Conservation (phyloP, 805 yeast genomes). For the Tetrapisispora namnaoensis region DNA sequence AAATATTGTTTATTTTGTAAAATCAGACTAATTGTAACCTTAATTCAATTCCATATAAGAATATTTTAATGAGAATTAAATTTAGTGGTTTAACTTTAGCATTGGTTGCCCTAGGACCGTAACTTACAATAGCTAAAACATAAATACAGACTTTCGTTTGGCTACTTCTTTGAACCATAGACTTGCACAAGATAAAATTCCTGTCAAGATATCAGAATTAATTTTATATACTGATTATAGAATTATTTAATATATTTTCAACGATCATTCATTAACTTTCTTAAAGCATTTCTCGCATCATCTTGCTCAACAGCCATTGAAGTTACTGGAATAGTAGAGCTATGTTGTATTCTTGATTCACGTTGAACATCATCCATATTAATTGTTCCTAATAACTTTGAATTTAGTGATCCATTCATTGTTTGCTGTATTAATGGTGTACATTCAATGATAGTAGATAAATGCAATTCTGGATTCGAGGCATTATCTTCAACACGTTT, state of each 20-base stretch:
- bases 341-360: not conserved
- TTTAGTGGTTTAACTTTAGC: too few relatives aligned
- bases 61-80: too few relatives aligned
- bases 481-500: not conserved
- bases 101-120: too few relatives aligned
- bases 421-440: slow-evolving; percentile 29
- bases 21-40: too few relatives aligned
- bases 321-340: not conserved
- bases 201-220: too few relatives aligned
- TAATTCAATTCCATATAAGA: too few relatives aligned
- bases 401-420: slow-evolving; percentile 23
- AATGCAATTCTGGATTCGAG: slow-evolving; percentile 6
- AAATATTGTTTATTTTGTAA: too few relatives aligned
- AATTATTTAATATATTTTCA: not conserved
- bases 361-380: not conserved
- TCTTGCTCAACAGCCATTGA: slow-evolving; percentile 10
- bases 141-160: too few relatives aligned
- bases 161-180: too few relatives aligned
- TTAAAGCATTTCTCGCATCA: slow-evolving; percentile 26
- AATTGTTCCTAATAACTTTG: slow-evolving; percentile 11
- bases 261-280: slow-evolving; percentile 20
- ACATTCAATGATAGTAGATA: slow-evolving; percentile 17
- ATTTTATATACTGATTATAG: too few relatives aligned
- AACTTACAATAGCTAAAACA: too few relatives aligned
- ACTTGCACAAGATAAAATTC: too few relatives aligned